Conservation (phyloP, 2,329 filamentous ascomycete species). For the Sphaerulina musiva region DNA sequence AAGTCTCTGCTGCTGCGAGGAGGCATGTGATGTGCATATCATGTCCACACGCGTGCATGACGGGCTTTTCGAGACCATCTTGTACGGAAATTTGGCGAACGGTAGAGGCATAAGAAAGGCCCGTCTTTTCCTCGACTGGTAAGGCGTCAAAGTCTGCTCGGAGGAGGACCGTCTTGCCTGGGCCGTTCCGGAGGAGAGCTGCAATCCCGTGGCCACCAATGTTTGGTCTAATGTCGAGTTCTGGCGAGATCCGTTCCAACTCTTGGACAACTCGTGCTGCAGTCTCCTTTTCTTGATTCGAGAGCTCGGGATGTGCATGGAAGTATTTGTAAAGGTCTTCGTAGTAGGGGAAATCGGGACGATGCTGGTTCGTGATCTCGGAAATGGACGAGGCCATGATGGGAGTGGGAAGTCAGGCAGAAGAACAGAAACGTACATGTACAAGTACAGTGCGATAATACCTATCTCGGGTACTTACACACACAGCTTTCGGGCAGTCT, state of each 20-base stretch:
- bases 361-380: constrained; percentile 28
- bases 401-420: neutral
- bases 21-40: constrained; percentile 58
- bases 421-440: neutral
- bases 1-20: constrained; percentile 49
- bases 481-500: neutral
- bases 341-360: constrained; percentile 41
- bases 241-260: constrained; percentile 32
- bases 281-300: constrained; percentile 50
- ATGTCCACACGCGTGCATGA: constrained; percentile 66
- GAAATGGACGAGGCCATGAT: constrained; percentile 24
- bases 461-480: constrained; percentile 4
- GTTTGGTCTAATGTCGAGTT: constrained; percentile 43
- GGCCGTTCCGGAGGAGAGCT: constrained; percentile 51
- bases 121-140: constrained; percentile 52
- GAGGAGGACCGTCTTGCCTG: constrained; percentile 50
- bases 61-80: constrained; percentile 46
- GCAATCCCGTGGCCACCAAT: constrained; percentile 57
- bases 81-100: constrained; percentile 38
- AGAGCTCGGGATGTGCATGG: constrained; percentile 55
- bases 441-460: constrained; percentile 6
- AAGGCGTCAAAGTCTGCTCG: constrained; percentile 59
- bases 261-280: constrained; percentile 43
- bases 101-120: constrained; percentile 50
- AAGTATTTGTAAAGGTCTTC: constrained; percentile 54